Percentiles rank a stretch among this genome's conserved stretches.
phyloP scores from a whole-genome alignment of 192 early-diverging fungal species.

The Radiomyces spectabilis region DNA sequence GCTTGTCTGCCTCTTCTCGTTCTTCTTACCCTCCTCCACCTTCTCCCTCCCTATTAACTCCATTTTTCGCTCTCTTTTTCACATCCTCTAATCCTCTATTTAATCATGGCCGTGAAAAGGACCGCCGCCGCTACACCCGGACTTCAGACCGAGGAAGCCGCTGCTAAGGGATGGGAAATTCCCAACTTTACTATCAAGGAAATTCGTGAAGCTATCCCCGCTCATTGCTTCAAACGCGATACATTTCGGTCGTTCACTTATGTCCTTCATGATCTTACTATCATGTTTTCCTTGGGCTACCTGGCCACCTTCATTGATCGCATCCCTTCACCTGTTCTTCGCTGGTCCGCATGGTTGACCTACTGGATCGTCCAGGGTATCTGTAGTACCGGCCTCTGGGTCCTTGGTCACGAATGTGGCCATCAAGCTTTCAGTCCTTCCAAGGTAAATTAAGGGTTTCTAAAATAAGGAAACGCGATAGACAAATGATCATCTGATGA shows the following conservation, averaged over 20 bases:
- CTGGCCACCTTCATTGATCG: slow-evolving; percentile 63
- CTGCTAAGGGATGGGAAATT: slow-evolving; percentile 43
- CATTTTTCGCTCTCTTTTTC: background rate
- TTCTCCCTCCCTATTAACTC: background rate
- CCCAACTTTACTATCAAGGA: slow-evolving; percentile 86
- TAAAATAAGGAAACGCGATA: background rate
- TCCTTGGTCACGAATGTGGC: slow-evolving; percentile 87
- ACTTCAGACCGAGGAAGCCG: slow-evolving; percentile 16
- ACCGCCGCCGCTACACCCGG: background rate
- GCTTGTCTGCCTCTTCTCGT: background rate
- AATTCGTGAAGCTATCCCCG: slow-evolving; percentile 81
- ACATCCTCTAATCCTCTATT: background rate
- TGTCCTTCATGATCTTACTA: slow-evolving; percentile 68
- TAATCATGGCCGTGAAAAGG: background rate
- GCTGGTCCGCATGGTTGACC: slow-evolving; percentile 58
- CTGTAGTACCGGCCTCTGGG: slow-evolving; percentile 87
- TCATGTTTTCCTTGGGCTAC: slow-evolving; percentile 55
- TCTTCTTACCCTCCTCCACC: background rate
- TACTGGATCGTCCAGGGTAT: slow-evolving; percentile 85
- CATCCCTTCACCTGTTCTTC: slow-evolving; percentile 34
- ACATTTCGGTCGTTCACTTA: slow-evolving; percentile 73
- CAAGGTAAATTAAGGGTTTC: slow-evolving; percentile 38
- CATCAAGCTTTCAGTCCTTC: slow-evolving; percentile 87
- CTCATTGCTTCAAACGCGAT: slow-evolving; percentile 88
- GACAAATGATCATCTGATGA: background rate